Percentiles rank a stretch among this genome's conserved stretches.
Conservation (phyloP, 176 grass and related monocot species). For the Paspalum notatum region DNA sequence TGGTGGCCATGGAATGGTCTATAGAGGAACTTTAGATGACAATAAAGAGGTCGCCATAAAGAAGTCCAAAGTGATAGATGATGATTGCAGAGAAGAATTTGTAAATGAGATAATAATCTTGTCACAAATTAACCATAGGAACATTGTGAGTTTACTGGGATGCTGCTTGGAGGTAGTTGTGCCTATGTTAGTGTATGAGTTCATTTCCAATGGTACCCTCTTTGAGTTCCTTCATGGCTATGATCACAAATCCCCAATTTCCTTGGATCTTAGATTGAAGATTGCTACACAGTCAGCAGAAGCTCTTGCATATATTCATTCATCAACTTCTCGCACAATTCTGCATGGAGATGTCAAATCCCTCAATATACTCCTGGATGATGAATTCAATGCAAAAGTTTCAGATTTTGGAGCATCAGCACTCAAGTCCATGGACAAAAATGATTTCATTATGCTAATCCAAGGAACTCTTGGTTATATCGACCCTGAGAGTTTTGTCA, state of each 20-base stretch:
- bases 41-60: constrained; percentile 55
- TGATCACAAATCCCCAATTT: constrained; percentile 2
- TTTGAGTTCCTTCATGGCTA: constrained; percentile 48
- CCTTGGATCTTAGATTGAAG: constrained; percentile 44
- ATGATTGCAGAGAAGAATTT: constrained; percentile 48
- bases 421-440: constrained; percentile 52
- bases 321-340: constrained; percentile 43
- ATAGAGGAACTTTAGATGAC: constrained; percentile 48
- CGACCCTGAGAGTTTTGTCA: constrained; percentile 63
- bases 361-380: constrained; percentile 52
- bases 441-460: constrained; percentile 63
- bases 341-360: constrained; percentile 62
- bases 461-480: constrained; percentile 79
- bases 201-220: constrained; percentile 50
- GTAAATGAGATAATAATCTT: constrained; percentile 65
- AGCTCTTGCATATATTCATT: constrained; percentile 54
- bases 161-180: constrained; percentile 56
- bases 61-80: constrained; percentile 45
- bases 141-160: constrained; percentile 52
- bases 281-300: constrained; percentile 48
- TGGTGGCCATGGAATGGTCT: constrained; percentile 59
- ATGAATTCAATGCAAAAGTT: constrained; percentile 48
- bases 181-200: constrained; percentile 55
- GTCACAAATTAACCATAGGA: constrained; percentile 63
- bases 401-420: constrained; percentile 71